Conservation (phyloP, 2,329 filamentous ascomycete species). For the Sphaerulina populicola region DNA sequence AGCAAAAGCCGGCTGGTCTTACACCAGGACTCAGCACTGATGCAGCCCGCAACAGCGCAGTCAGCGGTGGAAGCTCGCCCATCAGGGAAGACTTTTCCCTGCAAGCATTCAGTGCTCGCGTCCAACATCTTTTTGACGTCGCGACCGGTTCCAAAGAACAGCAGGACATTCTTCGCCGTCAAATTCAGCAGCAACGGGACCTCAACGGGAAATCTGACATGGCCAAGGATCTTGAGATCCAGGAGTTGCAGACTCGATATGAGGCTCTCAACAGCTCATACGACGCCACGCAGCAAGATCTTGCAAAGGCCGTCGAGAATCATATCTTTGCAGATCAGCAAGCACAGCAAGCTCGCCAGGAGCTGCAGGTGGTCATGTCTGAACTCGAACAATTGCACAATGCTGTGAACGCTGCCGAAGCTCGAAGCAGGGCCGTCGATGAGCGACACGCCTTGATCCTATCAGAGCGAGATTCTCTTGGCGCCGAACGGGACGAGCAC, state of each 20-base stretch:
- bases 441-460: conserved; percentile 29
- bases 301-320: conserved; percentile 25
- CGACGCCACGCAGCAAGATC: conserved; percentile 28
- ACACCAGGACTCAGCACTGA: conserved; percentile 51
- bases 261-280: conserved; percentile 23
- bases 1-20: conserved; percentile 32
- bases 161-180: conserved; percentile 77
- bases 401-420: conserved; percentile 27
- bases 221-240: conserved; percentile 36
- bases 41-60: conserved; percentile 39
- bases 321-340: conserved; percentile 28
- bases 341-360: conserved; percentile 25
- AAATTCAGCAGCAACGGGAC: conserved; percentile 92
- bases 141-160: conserved; percentile 76
- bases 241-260: conserved; percentile 26
- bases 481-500: conserved; percentile 14
- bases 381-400: conserved; percentile 28
- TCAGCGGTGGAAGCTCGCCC: conserved; percentile 10
- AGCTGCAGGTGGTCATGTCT: conserved; percentile 39
- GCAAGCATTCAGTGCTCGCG: conserved; percentile 65
- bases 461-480: conserved; percentile 16
- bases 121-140: conserved; percentile 69
- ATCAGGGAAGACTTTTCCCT: conserved; percentile 55
- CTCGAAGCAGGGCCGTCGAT: conserved; percentile 31
- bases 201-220: conserved; percentile 79